A percentile compares a stretch with the other conserved stretches of the same genome.
Evolutionary conservation across 495 filamentous ascomycete species (phyloP).

Genomic region (Xylaria acuta): DNA sequence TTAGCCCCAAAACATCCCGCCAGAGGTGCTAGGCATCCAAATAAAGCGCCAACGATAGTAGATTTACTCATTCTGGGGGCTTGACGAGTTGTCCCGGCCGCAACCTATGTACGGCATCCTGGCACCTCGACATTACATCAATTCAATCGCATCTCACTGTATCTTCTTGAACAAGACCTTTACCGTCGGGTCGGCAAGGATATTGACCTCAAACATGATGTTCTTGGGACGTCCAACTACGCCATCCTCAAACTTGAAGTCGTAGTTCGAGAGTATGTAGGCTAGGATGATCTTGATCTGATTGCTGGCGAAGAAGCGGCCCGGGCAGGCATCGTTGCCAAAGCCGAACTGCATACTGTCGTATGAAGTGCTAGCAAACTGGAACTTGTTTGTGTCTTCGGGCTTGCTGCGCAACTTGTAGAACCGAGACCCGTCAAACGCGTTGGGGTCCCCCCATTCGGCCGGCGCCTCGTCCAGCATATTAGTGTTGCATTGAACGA

Average conservation of each 20-base stretch:
- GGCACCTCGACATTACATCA: not conserved
- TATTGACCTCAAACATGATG: constrained; percentile 40
- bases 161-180: constrained; percentile 38
- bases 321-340: constrained; percentile 55
- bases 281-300: constrained; percentile 54
- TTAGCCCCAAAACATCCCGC: not conserved
- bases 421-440: constrained; percentile 62
- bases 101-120: not conserved
- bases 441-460: constrained; percentile 45
- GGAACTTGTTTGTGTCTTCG: constrained; percentile 42
- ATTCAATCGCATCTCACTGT: not conserved
- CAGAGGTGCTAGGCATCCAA: not conserved
- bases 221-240: constrained; percentile 36
- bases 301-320: constrained; percentile 53
- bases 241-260: constrained; percentile 48
- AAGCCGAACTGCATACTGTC: constrained; percentile 54
- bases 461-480: constrained; percentile 36
- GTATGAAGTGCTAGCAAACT: constrained; percentile 54
- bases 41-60: not conserved
- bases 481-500: constrained; percentile 40
- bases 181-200: constrained; percentile 35
- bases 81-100: not conserved
- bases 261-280: constrained; percentile 50
- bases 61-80: not conserved
- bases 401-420: constrained; percentile 49